Evolutionary conservation across 768 basidiomycete species (phyloP).

Genomic region (Lactifluus subvellereus): DNA sequence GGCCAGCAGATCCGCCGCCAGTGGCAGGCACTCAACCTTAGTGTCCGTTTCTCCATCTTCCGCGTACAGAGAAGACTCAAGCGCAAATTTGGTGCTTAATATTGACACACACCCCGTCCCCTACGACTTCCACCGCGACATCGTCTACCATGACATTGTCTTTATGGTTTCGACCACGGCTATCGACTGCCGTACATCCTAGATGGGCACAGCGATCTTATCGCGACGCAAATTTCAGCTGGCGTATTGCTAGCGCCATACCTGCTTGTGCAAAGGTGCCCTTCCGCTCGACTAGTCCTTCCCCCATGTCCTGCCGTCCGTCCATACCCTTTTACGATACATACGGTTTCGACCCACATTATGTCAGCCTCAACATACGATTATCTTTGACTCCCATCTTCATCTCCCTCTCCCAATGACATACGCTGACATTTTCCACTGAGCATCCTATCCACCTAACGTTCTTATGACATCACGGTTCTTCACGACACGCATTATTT

Average conservation of each 20-base stretch:
- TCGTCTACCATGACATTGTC: conserved; percentile 15
- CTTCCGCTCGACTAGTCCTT: not conserved
- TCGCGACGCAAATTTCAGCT: not conserved
- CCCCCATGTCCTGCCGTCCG: not conserved
- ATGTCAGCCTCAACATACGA: conserved; percentile 2
- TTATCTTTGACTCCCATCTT: not conserved
- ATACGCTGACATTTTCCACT: not conserved
- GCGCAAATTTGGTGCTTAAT: conserved; percentile 25
- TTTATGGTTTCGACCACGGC: conserved; percentile 20
- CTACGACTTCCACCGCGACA: not conserved
- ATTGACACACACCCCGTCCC: not conserved
- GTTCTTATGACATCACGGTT: conserved; percentile 12
- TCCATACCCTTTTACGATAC: not conserved
- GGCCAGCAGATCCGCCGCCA: conserved; percentile 46
- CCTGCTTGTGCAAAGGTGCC: not conserved
- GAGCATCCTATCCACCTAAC: not conserved
- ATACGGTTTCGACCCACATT: not conserved
- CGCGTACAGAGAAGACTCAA: conserved; percentile 39
- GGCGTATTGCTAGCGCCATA: not conserved
- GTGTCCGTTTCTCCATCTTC: conserved; percentile 54
- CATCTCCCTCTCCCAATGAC: not conserved
- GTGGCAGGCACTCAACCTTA: conserved; percentile 55
- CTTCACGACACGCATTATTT: not conserved
- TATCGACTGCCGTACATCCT: conserved; percentile 11
- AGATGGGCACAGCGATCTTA: not conserved